These are phyloP conservation scores for Rhodotorula sp. DNA, from an alignment of 1,284 basidiomycete species.

Conservation along the genomic window DNA sequence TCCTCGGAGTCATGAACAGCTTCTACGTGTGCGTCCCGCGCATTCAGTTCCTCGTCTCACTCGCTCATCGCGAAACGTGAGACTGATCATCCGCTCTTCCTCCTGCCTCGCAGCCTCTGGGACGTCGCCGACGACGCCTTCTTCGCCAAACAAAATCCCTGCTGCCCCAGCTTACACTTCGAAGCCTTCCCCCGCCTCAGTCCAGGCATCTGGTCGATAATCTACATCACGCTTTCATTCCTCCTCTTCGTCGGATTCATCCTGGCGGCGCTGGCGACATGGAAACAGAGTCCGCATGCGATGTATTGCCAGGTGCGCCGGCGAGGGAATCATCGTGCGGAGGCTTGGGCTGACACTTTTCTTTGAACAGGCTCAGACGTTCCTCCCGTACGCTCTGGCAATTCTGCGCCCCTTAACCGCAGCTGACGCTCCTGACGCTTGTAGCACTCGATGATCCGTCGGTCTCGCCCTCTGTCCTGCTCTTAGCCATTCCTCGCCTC, in stretches of 20 bases:
- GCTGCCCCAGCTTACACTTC: slow-evolving; percentile 24
- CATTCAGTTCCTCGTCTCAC: background rate
- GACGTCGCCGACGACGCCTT: slow-evolving; percentile 37
- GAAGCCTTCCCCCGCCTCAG: slow-evolving; percentile 7
- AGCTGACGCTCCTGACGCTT: background rate
- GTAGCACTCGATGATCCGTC: background rate
- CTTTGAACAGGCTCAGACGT: slow-evolving; percentile 4
- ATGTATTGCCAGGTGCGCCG: slow-evolving; percentile 30
- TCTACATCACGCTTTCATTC: slow-evolving; percentile 20
- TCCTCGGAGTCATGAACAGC: slow-evolving; percentile 39
- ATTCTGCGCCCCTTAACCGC: no score
- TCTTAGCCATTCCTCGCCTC: background rate
- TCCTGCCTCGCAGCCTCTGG: slow-evolving; percentile 17
- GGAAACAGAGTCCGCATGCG: slow-evolving; percentile 33
- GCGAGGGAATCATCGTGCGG: no score
- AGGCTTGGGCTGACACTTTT: background rate
- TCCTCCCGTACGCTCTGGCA: background rate
- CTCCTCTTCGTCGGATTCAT: slow-evolving; percentile 34
- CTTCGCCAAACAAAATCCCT: slow-evolving; percentile 34
- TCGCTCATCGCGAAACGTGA: rapidly evolving
- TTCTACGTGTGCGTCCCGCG: slow-evolving; percentile 32
- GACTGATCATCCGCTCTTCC: background rate
- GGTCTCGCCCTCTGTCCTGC: no score
- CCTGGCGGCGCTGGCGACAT: slow-evolving; percentile 33
- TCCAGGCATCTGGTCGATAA: slow-evolving; percentile 22